Conservation (phyloP, 805 yeast species). For the Nakazawaea molendinolei region DNA sequence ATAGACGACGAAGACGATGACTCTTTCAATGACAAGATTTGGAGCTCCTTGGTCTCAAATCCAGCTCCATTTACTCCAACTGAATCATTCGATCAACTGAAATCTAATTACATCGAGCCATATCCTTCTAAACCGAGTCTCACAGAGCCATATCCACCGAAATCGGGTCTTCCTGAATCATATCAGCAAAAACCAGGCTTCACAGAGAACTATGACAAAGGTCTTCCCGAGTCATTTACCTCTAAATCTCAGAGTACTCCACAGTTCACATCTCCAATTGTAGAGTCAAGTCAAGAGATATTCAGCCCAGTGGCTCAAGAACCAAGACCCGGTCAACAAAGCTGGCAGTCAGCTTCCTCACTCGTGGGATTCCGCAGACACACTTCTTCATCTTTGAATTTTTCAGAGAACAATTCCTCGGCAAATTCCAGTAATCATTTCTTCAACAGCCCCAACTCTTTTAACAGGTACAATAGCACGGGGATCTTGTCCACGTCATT, state of each 20-base stretch:
- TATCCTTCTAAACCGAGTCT: neutral
- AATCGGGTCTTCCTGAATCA: too few relatives aligned
- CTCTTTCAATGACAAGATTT: slow-evolving; percentile 11
- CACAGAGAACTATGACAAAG: too few relatives aligned
- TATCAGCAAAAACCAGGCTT: too few relatives aligned
- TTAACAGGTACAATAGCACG: neutral
- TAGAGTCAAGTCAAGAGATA: neutral
- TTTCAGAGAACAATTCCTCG: neutral
- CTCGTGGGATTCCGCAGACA: slow-evolving; percentile 4
- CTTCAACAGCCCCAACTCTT: neutral
- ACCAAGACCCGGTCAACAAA: neutral
- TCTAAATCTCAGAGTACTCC: too few relatives aligned
- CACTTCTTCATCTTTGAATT: slow-evolving; percentile 5
- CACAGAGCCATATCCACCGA: too few relatives aligned
- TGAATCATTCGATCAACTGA: neutral
- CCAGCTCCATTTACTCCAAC: neutral
- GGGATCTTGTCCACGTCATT: slow-evolving; percentile 2
- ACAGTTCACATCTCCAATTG: neutral
- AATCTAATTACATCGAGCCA: neutral
- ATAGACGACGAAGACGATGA: slow-evolving; percentile 13
- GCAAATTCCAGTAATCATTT: neutral
- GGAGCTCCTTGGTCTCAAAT: slow-evolving; percentile 1
- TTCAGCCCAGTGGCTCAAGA: slow-evolving; percentile 2
- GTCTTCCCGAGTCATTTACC: too few relatives aligned
- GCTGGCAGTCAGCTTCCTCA: slow-evolving; percentile 1